phyloP scores from a whole-genome alignment of 306 rosid species.

The Cyamopsis tetragonoloba region DNA sequence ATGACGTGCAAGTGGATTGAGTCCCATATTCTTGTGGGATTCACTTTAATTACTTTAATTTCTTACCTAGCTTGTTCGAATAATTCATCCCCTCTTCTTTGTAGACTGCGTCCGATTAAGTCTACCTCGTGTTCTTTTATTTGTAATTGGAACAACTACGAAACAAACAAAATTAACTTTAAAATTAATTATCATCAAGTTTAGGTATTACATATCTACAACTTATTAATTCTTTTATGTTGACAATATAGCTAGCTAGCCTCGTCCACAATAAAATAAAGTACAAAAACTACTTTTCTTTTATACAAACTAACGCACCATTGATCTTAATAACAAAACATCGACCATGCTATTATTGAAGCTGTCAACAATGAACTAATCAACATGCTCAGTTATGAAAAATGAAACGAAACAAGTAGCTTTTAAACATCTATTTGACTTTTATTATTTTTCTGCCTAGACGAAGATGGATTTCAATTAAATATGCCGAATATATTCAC shows the following conservation, averaged over 20 bases:
- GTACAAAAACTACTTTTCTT: not conserved
- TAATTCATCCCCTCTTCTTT: not conserved
- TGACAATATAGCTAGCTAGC: not conserved
- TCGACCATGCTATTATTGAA: no score
- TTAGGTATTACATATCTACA: not conserved
- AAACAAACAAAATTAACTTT: not conserved
- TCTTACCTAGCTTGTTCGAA: not conserved
- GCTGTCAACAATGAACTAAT: constrained; percentile 29
- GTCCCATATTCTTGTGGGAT: not conserved
- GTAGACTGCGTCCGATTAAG: not conserved
- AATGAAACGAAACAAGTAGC: not conserved
- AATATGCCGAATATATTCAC: no score
- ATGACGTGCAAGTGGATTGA: not conserved
- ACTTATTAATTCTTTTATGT: not conserved
- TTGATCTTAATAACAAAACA: no score
- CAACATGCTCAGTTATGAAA: constrained; percentile 14
- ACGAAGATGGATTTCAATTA: constrained; percentile 4
- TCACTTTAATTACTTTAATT: not conserved
- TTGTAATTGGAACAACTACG: not conserved
- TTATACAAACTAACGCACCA: not conserved
- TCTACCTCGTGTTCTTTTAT: not conserved
- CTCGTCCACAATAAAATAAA: not conserved
- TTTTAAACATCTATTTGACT: constrained; percentile 20
- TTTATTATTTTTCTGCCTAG: not conserved
- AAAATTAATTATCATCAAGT: not conserved